phyloP scores from a whole-genome alignment of 768 basidiomycete genomes.

The Trametes meyenii region DNA sequence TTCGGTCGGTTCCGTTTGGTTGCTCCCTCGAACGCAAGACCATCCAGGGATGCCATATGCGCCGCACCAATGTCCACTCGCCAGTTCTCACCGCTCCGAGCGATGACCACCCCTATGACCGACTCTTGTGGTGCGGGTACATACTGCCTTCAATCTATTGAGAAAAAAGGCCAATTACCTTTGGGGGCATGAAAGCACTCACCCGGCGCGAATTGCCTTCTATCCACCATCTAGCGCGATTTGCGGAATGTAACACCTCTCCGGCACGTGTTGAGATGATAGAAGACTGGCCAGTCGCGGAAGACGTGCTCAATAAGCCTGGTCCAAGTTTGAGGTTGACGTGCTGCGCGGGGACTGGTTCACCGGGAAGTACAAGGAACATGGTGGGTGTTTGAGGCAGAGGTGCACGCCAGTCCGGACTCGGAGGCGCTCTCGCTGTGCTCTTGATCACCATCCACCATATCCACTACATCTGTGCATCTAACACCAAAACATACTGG shows the following conservation, averaged over 20 bases:
- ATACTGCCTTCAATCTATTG: constrained; percentile 58
- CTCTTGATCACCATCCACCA: constrained; percentile 6
- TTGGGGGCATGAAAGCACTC: constrained; percentile 39
- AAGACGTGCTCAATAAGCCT: constrained; percentile 61
- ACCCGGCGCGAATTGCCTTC: constrained; percentile 87
- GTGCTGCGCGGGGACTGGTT: constrained; percentile 71
- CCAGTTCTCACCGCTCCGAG: constrained; percentile 85
- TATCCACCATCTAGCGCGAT: constrained; percentile 85
- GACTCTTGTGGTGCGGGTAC: constrained; percentile 88
- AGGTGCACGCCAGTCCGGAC: neutral
- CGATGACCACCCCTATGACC: constrained; percentile 82
- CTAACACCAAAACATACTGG: neutral
- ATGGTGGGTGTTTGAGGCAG: constrained; percentile 37
- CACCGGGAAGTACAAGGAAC: constrained; percentile 80
- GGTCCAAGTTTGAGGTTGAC: constrained; percentile 87
- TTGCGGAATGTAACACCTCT: constrained; percentile 65
- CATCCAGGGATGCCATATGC: constrained; percentile 83
- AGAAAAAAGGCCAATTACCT: neutral
- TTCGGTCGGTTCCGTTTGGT: constrained; percentile 94
- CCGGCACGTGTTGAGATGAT: constrained; percentile 71
- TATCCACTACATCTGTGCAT: neutral
- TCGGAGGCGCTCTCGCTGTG: neutral
- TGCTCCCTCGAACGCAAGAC: constrained; percentile 93
- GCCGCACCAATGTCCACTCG: constrained; percentile 93
- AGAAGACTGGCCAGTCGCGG: constrained; percentile 34